These are phyloP conservation scores for Whalleya microplaca DNA, from an alignment of 2,329 filamentous ascomycete species.

Conservation along the genomic window DNA sequence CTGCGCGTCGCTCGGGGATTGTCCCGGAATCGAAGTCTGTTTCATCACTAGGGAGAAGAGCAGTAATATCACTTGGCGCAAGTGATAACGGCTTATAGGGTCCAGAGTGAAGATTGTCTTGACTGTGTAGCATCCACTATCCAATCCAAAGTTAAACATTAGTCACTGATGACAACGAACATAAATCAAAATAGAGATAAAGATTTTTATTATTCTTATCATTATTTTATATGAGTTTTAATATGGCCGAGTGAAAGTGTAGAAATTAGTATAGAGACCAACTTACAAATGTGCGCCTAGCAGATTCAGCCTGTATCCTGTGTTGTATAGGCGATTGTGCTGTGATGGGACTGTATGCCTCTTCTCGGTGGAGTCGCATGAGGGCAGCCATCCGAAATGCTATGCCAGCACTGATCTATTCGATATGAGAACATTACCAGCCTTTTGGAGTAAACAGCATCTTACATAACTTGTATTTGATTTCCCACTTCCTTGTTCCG, in stretches of 20 bases:
- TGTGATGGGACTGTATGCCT: constrained; percentile 51
- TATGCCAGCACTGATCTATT: constrained; percentile 59
- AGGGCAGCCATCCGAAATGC: constrained; percentile 59
- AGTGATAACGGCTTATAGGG: constrained; percentile 55
- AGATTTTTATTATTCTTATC: no score
- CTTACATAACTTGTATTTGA: constrained; percentile 58
- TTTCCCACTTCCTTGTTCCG: constrained; percentile 60
- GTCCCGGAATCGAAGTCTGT: constrained; percentile 53
- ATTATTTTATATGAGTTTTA: no score
- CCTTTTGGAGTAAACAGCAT: constrained; percentile 7
- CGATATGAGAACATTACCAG: constrained; percentile 20
- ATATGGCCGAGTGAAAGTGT: no score
- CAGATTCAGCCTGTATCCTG: constrained; percentile 57
- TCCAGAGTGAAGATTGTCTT: constrained; percentile 60
- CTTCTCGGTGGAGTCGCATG: constrained; percentile 59
- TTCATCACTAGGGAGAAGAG: constrained; percentile 57
- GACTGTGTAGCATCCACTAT: constrained; percentile 63
- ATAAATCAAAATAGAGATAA: no score
- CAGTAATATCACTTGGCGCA: constrained; percentile 56
- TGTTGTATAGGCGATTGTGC: constrained; percentile 47
- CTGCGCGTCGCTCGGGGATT: constrained; percentile 54
- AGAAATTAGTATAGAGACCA: background rate
- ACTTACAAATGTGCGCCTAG: constrained; percentile 57
- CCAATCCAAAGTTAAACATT: background rate
- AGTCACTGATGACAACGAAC: background rate